Base-by-base conservation (phyloP, 1,284 basidiomycete species). In the Rhizoctonia solani region DNA sequence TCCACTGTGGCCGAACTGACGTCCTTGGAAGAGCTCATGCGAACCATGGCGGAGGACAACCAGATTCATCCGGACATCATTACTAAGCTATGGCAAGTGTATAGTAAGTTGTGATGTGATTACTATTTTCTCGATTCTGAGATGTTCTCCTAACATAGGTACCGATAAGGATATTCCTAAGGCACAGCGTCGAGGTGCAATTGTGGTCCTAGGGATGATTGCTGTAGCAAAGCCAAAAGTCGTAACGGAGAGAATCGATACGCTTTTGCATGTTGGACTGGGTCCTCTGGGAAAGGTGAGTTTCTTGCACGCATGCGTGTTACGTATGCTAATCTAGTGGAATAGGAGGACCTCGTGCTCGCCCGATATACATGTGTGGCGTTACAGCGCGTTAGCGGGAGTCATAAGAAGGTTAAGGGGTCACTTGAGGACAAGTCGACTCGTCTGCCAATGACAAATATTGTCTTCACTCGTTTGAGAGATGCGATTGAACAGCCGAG, bases 331-430 rank as follows among this genome's bases (percentile, higher is more conserved):
- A 25, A 6, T n/a, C n/a, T n/a, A n/a, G n/a, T n/a, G n/a, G n/a
- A 56, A 8, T 49, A 95, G 92, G 79, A 83, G 14, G 97, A 99
- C 76, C 82, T 97, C 11, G 90, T 88, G 0, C 84, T 99, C 16
- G 94, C 95, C 0, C 85, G 92, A 59, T 98, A 98, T 75, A 97
- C 95, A 0, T 98, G 93, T 74, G 87, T 98, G 52, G 95, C 95
- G 0, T 79, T 99, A 34, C 93, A 96, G 73, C 85, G 96, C 0
- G 81, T 99, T 16, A 92, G 93, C 54, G 97, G 97, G 0, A 97
- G 92, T 73, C 91, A 87, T 32, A 99, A 98, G 81, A 99, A 98
- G 77, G 87, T 99, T 72, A 99, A 99, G 81, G 96, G 93, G 1
- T 96, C 94, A 0, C 83, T 98, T 14, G 80, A 87, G 25, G 93